Evolutionary conservation across 129 eudicot species (phyloP).

Genomic region (Flaveria linearis): DNA sequence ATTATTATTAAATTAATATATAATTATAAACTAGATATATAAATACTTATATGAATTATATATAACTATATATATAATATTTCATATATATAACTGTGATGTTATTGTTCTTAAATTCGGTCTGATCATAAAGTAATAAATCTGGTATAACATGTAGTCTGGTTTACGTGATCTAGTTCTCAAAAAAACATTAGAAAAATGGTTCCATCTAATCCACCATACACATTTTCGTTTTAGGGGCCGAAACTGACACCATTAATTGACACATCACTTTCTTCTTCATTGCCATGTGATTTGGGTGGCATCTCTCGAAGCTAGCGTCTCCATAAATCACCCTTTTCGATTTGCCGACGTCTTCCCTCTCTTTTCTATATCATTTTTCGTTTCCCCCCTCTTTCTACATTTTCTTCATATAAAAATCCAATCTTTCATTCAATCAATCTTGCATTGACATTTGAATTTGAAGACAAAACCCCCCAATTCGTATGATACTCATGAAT

Average conservation of each 20-base stretch:
- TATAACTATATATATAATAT: no score
- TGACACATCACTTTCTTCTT: slow-evolving; percentile 37
- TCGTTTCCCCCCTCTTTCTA: slow-evolving; percentile 29
- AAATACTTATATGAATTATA: no score
- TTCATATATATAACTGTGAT: no score
- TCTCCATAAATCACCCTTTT: slow-evolving; percentile 35
- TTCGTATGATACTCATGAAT: slow-evolving; percentile 3
- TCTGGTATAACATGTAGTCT: no score
- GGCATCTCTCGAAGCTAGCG: slow-evolving; percentile 37
- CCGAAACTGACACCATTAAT: slow-evolving; percentile 33
- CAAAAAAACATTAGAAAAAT: background rate
- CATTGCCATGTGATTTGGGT: slow-evolving; percentile 38
- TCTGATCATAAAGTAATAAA: no score
- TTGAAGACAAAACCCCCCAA: background rate
- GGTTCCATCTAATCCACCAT: background rate
- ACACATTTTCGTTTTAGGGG: background rate
- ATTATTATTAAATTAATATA: no score
- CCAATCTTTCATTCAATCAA: slow-evolving; percentile 10
- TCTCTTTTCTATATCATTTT: background rate
- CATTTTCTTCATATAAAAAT: background rate
- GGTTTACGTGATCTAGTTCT: no score
- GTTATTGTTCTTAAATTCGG: no score
- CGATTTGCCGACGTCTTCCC: slow-evolving; percentile 23
- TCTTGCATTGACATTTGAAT: background rate
- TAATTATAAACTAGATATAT: no score